Evolutionary conservation across 371 early-diverging fungal species (phyloP).

Genomic region (Mucor mucedo): DNA sequence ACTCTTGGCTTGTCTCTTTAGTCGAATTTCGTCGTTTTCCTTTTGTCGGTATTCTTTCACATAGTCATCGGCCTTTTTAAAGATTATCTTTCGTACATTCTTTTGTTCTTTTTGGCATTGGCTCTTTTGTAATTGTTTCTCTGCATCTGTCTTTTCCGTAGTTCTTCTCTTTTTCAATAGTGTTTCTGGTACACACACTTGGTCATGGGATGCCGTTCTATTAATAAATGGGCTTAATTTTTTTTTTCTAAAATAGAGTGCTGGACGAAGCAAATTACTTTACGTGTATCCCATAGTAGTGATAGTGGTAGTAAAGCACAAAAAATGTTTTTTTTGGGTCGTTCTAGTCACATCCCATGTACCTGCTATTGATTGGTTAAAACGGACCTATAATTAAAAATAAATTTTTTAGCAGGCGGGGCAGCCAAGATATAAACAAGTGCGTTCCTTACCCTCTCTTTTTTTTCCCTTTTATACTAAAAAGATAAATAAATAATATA

Average conservation of each 20-base stretch:
- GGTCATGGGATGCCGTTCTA: slow-evolving; percentile 25
- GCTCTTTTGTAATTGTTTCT: slow-evolving; percentile 61
- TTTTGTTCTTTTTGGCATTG: slow-evolving; percentile 60
- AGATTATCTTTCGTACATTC: slow-evolving; percentile 69
- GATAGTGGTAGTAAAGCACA: neutral
- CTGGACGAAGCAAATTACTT: slow-evolving; percentile 18
- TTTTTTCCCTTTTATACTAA: neutral
- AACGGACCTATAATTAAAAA: slow-evolving; percentile 1
- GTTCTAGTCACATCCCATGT: slow-evolving; percentile 12
- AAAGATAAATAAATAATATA: neutral
- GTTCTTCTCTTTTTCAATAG: slow-evolving; percentile 93
- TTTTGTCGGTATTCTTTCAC: slow-evolving; percentile 90
- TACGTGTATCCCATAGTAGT: slow-evolving; percentile 25
- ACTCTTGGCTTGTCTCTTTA: slow-evolving; percentile 88
- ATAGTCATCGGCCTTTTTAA: slow-evolving; percentile 96
- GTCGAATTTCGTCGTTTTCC: slow-evolving; percentile 86
- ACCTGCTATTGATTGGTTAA: slow-evolving; percentile 8
- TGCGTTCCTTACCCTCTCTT: neutral
- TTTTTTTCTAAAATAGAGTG: neutral
- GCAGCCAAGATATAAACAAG: slow-evolving; percentile 4
- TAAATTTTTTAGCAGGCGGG: neutral
- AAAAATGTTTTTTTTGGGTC: neutral
- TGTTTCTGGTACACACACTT: slow-evolving; percentile 87
- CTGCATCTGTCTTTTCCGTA: slow-evolving; percentile 81
- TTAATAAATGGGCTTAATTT: neutral